Evolutionary conservation across 192 early-diverging fungal species (phyloP), one percentile per base, ranked within the genome.

Genomic region (Entomortierella parvispora): DNA sequence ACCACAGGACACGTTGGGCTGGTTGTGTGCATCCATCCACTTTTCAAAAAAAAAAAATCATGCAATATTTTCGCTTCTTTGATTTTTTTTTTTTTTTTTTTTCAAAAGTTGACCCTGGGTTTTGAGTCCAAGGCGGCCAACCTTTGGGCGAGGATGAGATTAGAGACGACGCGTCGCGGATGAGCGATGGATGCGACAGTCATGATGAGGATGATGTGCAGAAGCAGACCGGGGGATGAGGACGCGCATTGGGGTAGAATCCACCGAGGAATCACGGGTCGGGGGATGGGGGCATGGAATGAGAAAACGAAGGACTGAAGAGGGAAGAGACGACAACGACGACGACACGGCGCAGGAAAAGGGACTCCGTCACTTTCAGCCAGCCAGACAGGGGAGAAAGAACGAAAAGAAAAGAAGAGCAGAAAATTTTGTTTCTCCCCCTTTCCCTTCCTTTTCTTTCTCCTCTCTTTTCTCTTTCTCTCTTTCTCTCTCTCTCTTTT

Each of bases 341-440:
- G 42, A 20, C 11, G 25, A 42, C n/a, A 11, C 44, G 28, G 4
- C 25, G 32, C 26, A 10, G 18, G 45, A 25, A 9, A 4, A 20
- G 46, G 14, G 20, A 32, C 33, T 28, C 23, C 32, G 48, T 52
- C 45, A 63, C 48, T 25, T 32, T 40, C 40, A 37, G 26, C n/a
- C 29, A 46, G 37, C n/a, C 40, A 26, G n/a, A 14, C 4, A 11
- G 10, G 22, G 22, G 26, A 0, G 26, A 59, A 59, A 59, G 44
- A 46, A 17, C 0, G 44, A 59, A 59, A 59, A 62, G 34, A 43
- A 29, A 42, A 3, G 44, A 59, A 59, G 46, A 62, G 34, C 26
- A 29, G 28, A 3, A 48, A 50, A 2, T 40, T 37, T 62, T 57
- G 22, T 49, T 51, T 26, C 33, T 46, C 59, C 63, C 51, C 26